Conservation (phyloP, 306 rosid species). For the Coriaria nepalensis region DNA sequence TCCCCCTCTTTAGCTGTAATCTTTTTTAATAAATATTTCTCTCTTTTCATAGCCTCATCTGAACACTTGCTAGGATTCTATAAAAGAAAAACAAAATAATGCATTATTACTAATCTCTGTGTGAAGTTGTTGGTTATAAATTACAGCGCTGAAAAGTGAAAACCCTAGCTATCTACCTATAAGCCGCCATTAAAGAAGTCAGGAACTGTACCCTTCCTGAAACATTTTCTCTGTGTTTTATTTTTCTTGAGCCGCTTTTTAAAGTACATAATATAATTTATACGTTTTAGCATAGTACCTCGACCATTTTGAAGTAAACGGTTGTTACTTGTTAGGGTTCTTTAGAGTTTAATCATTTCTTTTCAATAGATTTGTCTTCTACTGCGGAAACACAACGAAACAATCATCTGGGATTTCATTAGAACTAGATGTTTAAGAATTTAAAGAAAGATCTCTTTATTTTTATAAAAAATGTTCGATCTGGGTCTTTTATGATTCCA, state of each 20-base stretch:
- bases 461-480: slow-evolving; percentile 32
- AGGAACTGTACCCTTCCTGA: slow-evolving; percentile 16
- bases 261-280: slow-evolving; percentile 24
- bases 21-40: too few relatives aligned
- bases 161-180: slow-evolving; percentile 30
- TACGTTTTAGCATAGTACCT: too few relatives aligned
- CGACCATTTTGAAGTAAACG: neutral
- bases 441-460: neutral
- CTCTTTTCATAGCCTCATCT: too few relatives aligned
- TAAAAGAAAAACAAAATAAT: too few relatives aligned
- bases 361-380: slow-evolving; percentile 33
- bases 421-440: too few relatives aligned
- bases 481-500: slow-evolving; percentile 30
- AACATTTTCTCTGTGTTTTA: slow-evolving; percentile 8
- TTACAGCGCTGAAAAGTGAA: slow-evolving; percentile 5
- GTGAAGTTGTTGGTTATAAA: too few relatives aligned
- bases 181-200: slow-evolving; percentile 63
- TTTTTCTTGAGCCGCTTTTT: neutral
- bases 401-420: too few relatives aligned
- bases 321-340: neutral
- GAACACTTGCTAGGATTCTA: too few relatives aligned
- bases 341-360: slow-evolving; percentile 30
- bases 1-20: too few relatives aligned
- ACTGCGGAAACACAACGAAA: neutral
- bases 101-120: too few relatives aligned